These are phyloP conservation scores for Boechera divaricarpa DNA, from an alignment of 345 rosid genomes.

Conservation along the genomic window DNA sequence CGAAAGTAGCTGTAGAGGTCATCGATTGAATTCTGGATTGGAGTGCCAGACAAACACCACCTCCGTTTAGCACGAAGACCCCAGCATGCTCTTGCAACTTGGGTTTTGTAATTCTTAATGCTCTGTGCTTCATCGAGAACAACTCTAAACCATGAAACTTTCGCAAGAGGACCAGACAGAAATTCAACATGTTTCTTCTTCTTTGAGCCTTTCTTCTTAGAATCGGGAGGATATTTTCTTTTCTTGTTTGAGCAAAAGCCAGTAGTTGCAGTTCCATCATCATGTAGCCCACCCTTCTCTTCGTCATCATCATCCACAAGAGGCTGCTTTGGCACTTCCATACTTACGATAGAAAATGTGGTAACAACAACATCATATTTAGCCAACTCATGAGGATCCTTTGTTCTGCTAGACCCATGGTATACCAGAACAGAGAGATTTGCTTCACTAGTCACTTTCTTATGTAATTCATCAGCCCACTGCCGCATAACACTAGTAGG, in stretches of 20 bases:
- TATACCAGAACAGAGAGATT: slow-evolving; percentile 81
- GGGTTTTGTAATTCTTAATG: slow-evolving; percentile 95
- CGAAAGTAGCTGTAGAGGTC: slow-evolving; percentile 98
- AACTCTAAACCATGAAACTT: slow-evolving; percentile 94
- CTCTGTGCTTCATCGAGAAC: slow-evolving; percentile 98
- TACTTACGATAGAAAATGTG: slow-evolving; percentile 92
- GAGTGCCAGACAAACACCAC: slow-evolving; percentile 99
- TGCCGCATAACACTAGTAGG: slow-evolving; percentile 97
- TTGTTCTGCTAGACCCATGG: slow-evolving; percentile 91
- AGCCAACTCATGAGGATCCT: slow-evolving; percentile 78
- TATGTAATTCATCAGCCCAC: slow-evolving; percentile 86
- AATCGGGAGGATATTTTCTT: slow-evolving; percentile 63
- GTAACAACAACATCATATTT: slow-evolving; percentile 95
- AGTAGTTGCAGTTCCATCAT: slow-evolving; percentile 46
- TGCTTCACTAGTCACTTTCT: slow-evolving; percentile 74
- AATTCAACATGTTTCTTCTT: slow-evolving; percentile 64
- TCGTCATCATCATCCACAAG: slow-evolving; percentile 66
- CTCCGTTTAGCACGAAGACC: slow-evolving; percentile 97
- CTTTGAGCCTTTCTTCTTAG: slow-evolving; percentile 57
- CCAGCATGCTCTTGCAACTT: slow-evolving; percentile 98
- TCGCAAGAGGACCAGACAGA: slow-evolving; percentile 81
- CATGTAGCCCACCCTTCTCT: slow-evolving; percentile 56
- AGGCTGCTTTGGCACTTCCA: slow-evolving; percentile 97
- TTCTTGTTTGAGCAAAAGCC: slow-evolving; percentile 57
- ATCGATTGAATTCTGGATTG: slow-evolving; percentile 95